Percentiles rank a stretch among this genome's conserved stretches.
Conservation (phyloP, 495 filamentous ascomycete genomes). For the Cercophora samala region DNA sequence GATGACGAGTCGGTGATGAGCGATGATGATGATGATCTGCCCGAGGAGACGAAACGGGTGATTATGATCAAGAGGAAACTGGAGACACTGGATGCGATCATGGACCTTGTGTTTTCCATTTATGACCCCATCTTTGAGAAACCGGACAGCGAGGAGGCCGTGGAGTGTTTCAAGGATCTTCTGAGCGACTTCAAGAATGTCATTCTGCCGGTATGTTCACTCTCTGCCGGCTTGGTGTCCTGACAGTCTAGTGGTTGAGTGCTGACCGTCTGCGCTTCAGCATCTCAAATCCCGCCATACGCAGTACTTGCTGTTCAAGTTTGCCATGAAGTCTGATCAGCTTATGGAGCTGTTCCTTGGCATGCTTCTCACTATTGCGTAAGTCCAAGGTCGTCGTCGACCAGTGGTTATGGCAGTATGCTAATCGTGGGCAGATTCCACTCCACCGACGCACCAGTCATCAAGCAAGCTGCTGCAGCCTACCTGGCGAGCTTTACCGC, state of each 20-base stretch:
- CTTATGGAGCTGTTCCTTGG: slow-evolving; percentile 78
- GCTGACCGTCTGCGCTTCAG: slow-evolving; percentile 14
- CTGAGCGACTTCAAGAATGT: slow-evolving; percentile 77
- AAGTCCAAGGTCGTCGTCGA: not conserved
- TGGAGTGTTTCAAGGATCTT: slow-evolving; percentile 63
- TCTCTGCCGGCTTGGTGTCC: slow-evolving; percentile 35
- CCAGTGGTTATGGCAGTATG: not conserved
- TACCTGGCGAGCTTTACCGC: slow-evolving; percentile 91
- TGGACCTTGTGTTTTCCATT: slow-evolving; percentile 82
- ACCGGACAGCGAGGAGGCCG: slow-evolving; percentile 46
- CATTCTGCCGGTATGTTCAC: slow-evolving; percentile 87
- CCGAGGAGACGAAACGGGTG: slow-evolving; percentile 45
- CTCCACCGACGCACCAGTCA: slow-evolving; percentile 57
- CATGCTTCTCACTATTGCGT: slow-evolving; percentile 62
- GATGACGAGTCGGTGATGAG: slow-evolving; percentile 50
- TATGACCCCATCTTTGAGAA: slow-evolving; percentile 67
- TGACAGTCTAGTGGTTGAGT: not conserved
- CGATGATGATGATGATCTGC: slow-evolving; percentile 49
- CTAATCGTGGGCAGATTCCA: slow-evolving; percentile 35
- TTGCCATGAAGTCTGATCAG: slow-evolving; percentile 69
- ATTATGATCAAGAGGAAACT: slow-evolving; percentile 73
- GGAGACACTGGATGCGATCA: slow-evolving; percentile 86
- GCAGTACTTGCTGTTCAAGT: slow-evolving; percentile 72
- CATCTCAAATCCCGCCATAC: slow-evolving; percentile 36
- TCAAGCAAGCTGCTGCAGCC: slow-evolving; percentile 76